These are phyloP conservation scores for Cyclanthera cordifolia DNA, from an alignment of 306 rosid species.

Conservation along the genomic window DNA sequence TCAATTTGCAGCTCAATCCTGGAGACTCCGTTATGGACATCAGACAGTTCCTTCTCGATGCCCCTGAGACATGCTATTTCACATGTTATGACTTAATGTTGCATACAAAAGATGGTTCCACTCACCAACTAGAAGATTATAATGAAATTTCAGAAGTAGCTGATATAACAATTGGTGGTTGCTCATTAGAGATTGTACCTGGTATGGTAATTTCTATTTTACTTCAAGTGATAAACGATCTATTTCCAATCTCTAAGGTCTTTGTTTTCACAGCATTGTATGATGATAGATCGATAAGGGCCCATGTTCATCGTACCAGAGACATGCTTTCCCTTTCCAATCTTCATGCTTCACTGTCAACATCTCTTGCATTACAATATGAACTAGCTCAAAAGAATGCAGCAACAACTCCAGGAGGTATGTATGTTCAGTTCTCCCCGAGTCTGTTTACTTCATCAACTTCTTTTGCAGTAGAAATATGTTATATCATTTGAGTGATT, in stretches of 20 bases:
- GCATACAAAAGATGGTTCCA: slow-evolving; percentile 74
- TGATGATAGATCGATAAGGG: slow-evolving; percentile 97
- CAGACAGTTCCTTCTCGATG: slow-evolving; percentile 94
- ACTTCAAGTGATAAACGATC: slow-evolving; percentile 7
- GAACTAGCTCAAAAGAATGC: slow-evolving; percentile 58
- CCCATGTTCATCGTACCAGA: slow-evolving; percentile 89
- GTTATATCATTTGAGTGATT: not conserved
- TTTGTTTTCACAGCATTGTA: slow-evolving; percentile 63
- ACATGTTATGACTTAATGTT: slow-evolving; percentile 89
- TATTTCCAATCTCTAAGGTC: slow-evolving; percentile 22
- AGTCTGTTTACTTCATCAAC: not conserved
- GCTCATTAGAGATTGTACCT: slow-evolving; percentile 96
- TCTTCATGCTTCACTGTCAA: slow-evolving; percentile 81
- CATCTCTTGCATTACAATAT: slow-evolving; percentile 90
- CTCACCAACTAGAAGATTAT: slow-evolving; percentile 79
- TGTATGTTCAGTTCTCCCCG: slow-evolving; percentile 4
- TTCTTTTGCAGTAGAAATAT: slow-evolving; percentile 7
- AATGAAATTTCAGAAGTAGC: slow-evolving; percentile 95
- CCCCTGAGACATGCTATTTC: slow-evolving; percentile 90
- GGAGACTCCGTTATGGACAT: slow-evolving; percentile 97
- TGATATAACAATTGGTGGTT: slow-evolving; percentile 90
- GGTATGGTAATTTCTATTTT: slow-evolving; percentile 32
- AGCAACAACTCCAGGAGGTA: slow-evolving; percentile 62
- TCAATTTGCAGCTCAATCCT: slow-evolving; percentile 68
- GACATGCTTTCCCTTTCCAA: slow-evolving; percentile 86